Evolutionary conservation across 2,329 filamentous ascomycete species (phyloP).

Genomic region (Phialemonium atrogriseum): DNA sequence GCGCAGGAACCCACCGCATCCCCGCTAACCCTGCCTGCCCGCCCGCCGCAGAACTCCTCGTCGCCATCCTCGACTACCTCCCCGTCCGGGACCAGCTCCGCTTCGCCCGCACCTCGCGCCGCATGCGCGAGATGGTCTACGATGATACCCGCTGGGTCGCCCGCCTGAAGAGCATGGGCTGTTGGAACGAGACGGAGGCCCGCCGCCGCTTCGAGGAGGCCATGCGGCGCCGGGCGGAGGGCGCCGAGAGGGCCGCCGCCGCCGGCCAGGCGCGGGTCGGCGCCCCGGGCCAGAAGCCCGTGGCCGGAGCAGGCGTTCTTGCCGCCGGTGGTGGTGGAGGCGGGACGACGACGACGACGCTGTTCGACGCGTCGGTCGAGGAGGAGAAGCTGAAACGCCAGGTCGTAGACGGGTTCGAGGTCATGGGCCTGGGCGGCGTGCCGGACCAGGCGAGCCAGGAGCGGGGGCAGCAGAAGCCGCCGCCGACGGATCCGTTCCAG

Average conservation of each 20-base stretch:
- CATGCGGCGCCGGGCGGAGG: conserved; percentile 52
- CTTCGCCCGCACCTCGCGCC: conserved; percentile 75
- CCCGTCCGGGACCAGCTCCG: conserved; percentile 76
- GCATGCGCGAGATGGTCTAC: conserved; percentile 96
- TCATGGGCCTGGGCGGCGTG: too few relatives aligned
- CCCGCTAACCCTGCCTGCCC: neutral
- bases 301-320: conserved; percentile 8
- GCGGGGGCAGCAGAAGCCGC: conserved; percentile 16
- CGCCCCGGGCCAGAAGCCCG: conserved; percentile 8
- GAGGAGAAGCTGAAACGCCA: conserved; percentile 45
- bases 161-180: conserved; percentile 74
- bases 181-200: conserved; percentile 87
- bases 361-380: conserved; percentile 68
- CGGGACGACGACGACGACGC: conserved; percentile 43
- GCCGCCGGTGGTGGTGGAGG: too few relatives aligned
- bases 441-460: conserved; percentile 1
- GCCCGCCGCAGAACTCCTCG: conserved; percentile 69
- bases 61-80: conserved; percentile 81
- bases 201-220: conserved; percentile 70
- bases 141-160: conserved; percentile 95
- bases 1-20: too few relatives aligned
- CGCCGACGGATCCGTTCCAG: conserved; percentile 35
- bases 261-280: conserved; percentile 13
- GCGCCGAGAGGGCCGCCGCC: conserved; percentile 15
- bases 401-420: conserved; percentile 67